These are phyloP conservation scores for Lindgomyces ingoldianus DNA, from an alignment of 495 filamentous ascomycete genomes.

Conservation along the genomic window DNA sequence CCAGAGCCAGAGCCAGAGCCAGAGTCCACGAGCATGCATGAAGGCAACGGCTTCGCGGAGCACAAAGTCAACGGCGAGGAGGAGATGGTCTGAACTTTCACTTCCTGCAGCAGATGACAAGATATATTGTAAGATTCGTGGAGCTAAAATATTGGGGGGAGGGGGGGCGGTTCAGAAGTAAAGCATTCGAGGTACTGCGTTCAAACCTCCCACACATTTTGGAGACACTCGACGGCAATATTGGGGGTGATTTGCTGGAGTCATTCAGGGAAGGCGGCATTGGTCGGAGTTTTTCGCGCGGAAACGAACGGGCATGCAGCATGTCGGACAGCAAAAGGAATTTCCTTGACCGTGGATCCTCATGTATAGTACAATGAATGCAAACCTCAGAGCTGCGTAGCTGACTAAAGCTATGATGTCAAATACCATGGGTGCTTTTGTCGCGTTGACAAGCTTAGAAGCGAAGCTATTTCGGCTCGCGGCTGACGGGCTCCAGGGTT, in stretches of 20 bases:
- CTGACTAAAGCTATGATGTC: too few relatives aligned
- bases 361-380: neutral
- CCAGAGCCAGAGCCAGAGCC: slow-evolving; percentile 14
- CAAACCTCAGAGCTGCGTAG: too few relatives aligned
- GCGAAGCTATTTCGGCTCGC: neutral
- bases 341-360: neutral
- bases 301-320: neutral
- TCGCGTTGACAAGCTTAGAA: neutral
- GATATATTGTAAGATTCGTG: neutral
- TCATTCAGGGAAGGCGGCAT: too few relatives aligned
- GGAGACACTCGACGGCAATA: too few relatives aligned
- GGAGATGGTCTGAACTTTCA: slow-evolving; percentile 14
- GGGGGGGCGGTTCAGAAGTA: too few relatives aligned
- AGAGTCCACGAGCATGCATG: neutral
- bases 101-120: neutral
- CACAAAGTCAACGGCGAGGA: slow-evolving; percentile 7
- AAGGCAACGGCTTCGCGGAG: slow-evolving; percentile 7
- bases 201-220: too few relatives aligned
- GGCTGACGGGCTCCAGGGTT: neutral
- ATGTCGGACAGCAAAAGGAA: neutral
- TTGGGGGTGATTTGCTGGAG: too few relatives aligned
- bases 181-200: too few relatives aligned
- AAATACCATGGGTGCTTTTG: too few relatives aligned
- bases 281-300: neutral
- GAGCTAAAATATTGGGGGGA: too few relatives aligned